Conservation (phyloP, 1,139 yeast genomes). For the Trichomonascaceae sp. region DNA sequence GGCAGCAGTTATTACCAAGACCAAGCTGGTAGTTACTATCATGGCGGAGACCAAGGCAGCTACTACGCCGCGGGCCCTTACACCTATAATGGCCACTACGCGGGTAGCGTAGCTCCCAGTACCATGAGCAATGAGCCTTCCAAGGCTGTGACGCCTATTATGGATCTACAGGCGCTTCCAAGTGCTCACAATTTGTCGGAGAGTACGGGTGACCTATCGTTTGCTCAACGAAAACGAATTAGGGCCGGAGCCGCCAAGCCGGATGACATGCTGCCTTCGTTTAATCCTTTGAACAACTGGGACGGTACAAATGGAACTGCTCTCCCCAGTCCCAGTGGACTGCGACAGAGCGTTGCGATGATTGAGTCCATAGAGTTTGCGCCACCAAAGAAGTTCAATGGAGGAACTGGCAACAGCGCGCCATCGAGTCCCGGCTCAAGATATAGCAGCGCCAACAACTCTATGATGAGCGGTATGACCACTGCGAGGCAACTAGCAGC, state of each 20-base stretch:
- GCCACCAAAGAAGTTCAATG: conserved; percentile 20
- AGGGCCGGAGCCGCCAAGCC: conserved; percentile 10
- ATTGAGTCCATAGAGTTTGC: conserved; percentile 20
- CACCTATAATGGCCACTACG: too few species aligned
- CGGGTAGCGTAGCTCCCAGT: too few species aligned
- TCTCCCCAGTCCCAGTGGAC: conserved; percentile 21
- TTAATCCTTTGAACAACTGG: conserved; percentile 12
- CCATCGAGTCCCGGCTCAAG: conserved; percentile 1
- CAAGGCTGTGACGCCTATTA: conserved; percentile 10
- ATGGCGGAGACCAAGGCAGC: neutral
- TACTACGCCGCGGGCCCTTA: conserved; percentile 1
- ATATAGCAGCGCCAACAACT: conserved; percentile 1
- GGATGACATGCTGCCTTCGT: conserved; percentile 8
- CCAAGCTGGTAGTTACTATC: conserved; percentile 1
- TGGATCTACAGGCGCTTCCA: conserved; percentile 18
- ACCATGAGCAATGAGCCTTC: conserved; percentile 4
- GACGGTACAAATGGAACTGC: conserved; percentile 6
- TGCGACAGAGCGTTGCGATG: conserved; percentile 20
- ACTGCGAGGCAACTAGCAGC: conserved; percentile 2
- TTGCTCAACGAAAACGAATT: conserved; percentile 19
- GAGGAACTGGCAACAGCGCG: conserved; percentile 5
- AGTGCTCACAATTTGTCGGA: conserved; percentile 24
- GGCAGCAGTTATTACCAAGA: neutral
- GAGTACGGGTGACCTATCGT: conserved; percentile 17
- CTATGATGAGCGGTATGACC: conserved; percentile 1